These are phyloP conservation scores for Dactylorhiza incarnata DNA, from an alignment of 106 monocot genomes.

Conservation along the genomic window DNA sequence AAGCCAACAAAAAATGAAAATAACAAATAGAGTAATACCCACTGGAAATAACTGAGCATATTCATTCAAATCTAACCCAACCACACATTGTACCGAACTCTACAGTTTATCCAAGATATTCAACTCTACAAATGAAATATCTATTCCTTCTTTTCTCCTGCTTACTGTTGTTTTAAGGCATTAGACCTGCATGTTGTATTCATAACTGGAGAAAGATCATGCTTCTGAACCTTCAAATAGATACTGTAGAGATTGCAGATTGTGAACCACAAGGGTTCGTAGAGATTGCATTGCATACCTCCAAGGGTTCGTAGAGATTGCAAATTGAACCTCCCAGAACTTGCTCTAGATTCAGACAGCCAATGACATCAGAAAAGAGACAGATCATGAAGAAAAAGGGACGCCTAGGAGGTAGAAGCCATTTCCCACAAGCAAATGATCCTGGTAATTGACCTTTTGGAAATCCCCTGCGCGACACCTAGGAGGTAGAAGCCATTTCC, in stretches of 20 bases:
- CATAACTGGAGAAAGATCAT: too few relatives aligned
- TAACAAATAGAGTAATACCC: too few relatives aligned
- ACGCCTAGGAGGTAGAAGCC: not conserved
- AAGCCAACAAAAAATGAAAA: too few relatives aligned
- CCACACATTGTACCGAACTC: not conserved
- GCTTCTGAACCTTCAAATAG: not conserved
- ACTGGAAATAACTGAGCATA: too few relatives aligned
- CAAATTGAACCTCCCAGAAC: not conserved
- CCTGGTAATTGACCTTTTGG: slow-evolving; percentile 43
- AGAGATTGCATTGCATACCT: too few relatives aligned
- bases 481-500: slow-evolving; percentile 74
- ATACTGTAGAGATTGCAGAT: not conserved
- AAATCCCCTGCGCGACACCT: slow-evolving; percentile 92
- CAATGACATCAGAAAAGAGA: not conserved
- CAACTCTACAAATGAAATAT: not conserved
- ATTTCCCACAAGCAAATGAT: not conserved
- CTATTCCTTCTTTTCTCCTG: too few relatives aligned
- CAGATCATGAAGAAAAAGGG: not conserved
- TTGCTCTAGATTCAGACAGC: slow-evolving; percentile 1
- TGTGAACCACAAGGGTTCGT: too few relatives aligned
- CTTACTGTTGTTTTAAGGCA: too few relatives aligned
- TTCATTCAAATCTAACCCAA: not conserved
- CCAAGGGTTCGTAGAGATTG: not conserved
- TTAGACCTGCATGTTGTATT: too few relatives aligned
- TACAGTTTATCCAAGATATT: not conserved